A percentile compares a stretch with the other conserved stretches of the same genome.
Evolutionary conservation across 2,329 filamentous ascomycete genomes (phyloP).

Genomic region (Xylaria sp.): DNA sequence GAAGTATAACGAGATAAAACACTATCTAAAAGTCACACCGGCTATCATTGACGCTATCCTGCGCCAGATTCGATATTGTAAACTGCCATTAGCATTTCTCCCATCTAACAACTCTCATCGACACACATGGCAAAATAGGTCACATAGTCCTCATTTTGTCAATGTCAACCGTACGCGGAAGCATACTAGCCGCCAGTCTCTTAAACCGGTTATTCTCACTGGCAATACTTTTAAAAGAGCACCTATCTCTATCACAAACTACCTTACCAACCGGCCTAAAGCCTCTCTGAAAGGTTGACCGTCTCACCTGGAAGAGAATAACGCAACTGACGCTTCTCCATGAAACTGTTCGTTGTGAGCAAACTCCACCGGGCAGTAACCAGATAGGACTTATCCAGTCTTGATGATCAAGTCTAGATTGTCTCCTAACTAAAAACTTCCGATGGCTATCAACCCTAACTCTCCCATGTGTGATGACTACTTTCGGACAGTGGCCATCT

Average conservation of each 20-base stretch:
- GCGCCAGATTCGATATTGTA: too few relatives aligned
- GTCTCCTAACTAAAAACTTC: not conserved
- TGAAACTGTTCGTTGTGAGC: not conserved
- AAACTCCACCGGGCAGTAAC: not conserved
- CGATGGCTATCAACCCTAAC: not conserved
- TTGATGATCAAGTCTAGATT: not conserved
- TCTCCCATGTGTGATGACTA: not conserved
- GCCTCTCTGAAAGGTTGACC: not conserved
- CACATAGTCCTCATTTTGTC: too few relatives aligned
- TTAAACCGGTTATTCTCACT: not conserved
- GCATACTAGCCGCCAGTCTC: too few relatives aligned
- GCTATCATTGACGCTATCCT: too few relatives aligned
- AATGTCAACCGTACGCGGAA: too few relatives aligned
- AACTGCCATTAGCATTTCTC: too few relatives aligned
- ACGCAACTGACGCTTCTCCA: not conserved
- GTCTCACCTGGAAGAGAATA: not conserved
- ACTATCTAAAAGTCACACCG: too few relatives aligned
- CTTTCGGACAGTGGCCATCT: too few relatives aligned
- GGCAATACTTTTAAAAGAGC: not conserved
- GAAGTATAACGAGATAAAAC: too few relatives aligned
- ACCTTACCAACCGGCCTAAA: too few relatives aligned
- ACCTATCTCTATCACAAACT: not conserved
- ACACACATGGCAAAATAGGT: too few relatives aligned
- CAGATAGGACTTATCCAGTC: not conserved
- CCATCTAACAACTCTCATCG: too few relatives aligned